phyloP scores from a whole-genome alignment of 73 alveolate genomes.

The Effrenium voratum region DNA sequence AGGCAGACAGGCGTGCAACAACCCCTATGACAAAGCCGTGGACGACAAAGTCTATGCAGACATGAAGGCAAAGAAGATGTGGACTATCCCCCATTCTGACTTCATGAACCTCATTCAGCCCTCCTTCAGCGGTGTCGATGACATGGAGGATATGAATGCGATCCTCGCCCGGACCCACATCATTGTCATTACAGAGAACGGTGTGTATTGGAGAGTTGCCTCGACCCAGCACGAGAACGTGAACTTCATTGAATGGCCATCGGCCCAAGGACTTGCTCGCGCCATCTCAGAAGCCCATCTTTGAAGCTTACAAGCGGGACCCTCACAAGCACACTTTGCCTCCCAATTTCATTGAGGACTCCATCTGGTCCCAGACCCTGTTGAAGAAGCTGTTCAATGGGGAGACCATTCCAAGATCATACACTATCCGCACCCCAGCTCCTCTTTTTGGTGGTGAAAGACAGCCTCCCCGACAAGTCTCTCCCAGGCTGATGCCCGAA shows the following conservation, averaged over 20 bases:
- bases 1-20: conserved; percentile 29
- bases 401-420: background rate
- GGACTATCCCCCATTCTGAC: background rate
- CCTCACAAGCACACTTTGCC: background rate
- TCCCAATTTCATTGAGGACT: background rate
- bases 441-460: background rate
- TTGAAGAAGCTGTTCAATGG: background rate
- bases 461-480: background rate
- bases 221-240: background rate
- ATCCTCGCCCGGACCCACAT: conserved; percentile 33
- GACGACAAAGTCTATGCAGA: background rate
- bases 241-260: background rate
- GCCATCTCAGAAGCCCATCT: background rate
- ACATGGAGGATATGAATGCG: conserved; percentile 42
- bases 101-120: conserved; percentile 14
- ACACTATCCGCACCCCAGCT: background rate
- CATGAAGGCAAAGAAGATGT: background rate
- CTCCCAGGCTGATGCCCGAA: background rate
- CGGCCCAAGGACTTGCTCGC: conserved; percentile 11
- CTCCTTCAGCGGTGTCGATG: conserved; percentile 16
- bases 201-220: conserved; percentile 30
- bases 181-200: background rate
- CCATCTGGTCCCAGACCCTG: background rate
- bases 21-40: background rate
- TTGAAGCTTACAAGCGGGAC: conserved; percentile 9